A percentile compares a stretch with the other conserved stretches of the same genome.
These are phyloP conservation scores for Tetrahymena thermophila DNA, from an alignment of 73 alveolate species.

Conservation along the genomic window DNA sequence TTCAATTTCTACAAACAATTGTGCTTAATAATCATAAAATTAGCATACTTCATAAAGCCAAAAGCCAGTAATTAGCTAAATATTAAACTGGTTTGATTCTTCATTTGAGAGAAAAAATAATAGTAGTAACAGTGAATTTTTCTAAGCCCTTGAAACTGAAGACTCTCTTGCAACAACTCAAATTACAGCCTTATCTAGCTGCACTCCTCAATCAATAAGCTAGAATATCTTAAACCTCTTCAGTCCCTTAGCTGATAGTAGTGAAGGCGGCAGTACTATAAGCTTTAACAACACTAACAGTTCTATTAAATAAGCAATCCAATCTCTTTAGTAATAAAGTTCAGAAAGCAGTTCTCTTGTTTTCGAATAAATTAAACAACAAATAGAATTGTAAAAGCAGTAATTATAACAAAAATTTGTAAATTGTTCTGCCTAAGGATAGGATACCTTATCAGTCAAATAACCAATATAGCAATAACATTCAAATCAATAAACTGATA, in stretches of 20 bases:
- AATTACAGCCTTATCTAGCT: not conserved
- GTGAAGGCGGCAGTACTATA: not conserved
- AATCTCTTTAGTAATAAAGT: not conserved
- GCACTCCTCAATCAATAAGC: not conserved
- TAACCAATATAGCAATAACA: not conserved
- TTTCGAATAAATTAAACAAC: not conserved
- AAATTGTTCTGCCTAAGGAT: not conserved
- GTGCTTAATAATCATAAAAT: not conserved
- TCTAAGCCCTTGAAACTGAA: not conserved
- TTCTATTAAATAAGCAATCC: not conserved
- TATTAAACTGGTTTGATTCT: not conserved
- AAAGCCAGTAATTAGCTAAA: not conserved
- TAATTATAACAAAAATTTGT: not conserved
- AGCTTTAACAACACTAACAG: not conserved
- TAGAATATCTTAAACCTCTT: not conserved
- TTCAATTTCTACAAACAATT: not conserved
- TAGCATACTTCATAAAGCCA: not conserved
- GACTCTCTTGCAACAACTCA: not conserved
- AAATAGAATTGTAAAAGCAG: not conserved
- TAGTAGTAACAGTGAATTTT: not conserved
- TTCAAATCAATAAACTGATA: not conserved
- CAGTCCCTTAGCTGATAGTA: not conserved
- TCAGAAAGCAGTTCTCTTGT: not conserved
- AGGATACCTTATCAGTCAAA: not conserved
- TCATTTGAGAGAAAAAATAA: not conserved